Conservation (phyloP, 257 asterid species). For the Craterostigma plantagineum region DNA sequence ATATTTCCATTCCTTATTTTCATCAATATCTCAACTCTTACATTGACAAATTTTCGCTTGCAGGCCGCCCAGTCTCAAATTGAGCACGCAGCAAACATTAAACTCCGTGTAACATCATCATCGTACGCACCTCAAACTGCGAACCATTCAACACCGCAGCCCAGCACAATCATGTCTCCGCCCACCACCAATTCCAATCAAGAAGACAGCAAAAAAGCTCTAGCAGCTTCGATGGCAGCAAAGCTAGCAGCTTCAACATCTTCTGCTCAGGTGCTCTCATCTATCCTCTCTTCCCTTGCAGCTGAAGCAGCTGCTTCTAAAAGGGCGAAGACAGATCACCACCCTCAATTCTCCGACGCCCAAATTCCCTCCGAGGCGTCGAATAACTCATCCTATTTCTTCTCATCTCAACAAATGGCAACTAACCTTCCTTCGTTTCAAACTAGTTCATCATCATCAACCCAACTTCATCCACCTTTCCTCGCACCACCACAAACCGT, state of each 20-base stretch:
- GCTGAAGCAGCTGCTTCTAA: slow-evolving; percentile 92
- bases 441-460: slow-evolving; percentile 13
- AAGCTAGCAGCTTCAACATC: slow-evolving; percentile 77
- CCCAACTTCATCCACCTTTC: slow-evolving; percentile 25
- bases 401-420: slow-evolving; percentile 26
- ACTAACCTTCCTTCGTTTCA: slow-evolving; percentile 28
- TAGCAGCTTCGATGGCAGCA: slow-evolving; percentile 93
- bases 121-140: too few species aligned
- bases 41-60: slow-evolving; percentile 2
- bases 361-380: slow-evolving; percentile 14
- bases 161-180: too few species aligned
- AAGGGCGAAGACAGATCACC: slow-evolving; percentile 45
- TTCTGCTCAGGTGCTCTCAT: slow-evolving; percentile 86
- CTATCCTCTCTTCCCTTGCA: slow-evolving; percentile 73
- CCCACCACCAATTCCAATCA: slow-evolving; percentile 13
- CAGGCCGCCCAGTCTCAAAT: slow-evolving; percentile 57
- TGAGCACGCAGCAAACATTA: slow-evolving; percentile 30
- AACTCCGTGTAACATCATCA: slow-evolving; percentile 29
- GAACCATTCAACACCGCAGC: too few species aligned
- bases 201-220: slow-evolving; percentile 33
- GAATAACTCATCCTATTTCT: slow-evolving; percentile 18
- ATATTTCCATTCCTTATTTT: background rate
- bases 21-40: background rate
- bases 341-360: slow-evolving; percentile 19
- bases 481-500: slow-evolving; percentile 30